These are phyloP conservation scores for Rubia peregrina DNA, from an alignment of 305 asterid genomes.

Conservation along the genomic window DNA sequence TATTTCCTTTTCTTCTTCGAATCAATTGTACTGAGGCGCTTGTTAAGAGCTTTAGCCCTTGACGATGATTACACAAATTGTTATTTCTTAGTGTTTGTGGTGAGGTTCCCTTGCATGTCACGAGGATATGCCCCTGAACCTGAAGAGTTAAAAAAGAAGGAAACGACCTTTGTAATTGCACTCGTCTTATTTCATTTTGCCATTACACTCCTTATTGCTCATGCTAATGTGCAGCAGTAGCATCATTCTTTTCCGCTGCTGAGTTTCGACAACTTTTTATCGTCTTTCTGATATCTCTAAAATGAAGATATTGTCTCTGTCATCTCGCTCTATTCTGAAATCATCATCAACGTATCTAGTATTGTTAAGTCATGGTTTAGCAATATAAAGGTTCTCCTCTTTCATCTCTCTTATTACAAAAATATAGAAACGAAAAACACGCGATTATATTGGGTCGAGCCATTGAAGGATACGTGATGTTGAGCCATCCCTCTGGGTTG, in stretches of 20 bases:
- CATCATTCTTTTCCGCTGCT: not conserved
- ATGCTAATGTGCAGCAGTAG: not conserved
- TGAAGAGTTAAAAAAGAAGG: not conserved
- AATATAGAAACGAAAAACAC: not conserved
- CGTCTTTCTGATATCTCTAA: constrained; percentile 42
- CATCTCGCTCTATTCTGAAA: constrained; percentile 81
- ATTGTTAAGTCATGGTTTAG: constrained; percentile 19
- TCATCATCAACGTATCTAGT: constrained; percentile 69
- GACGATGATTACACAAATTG: not conserved
- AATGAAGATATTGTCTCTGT: constrained; percentile 73
- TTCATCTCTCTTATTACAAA: not conserved
- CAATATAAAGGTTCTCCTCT: not conserved
- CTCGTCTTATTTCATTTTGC: not conserved
- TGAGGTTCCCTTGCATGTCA: not conserved
- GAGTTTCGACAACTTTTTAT: not conserved
- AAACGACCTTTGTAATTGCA: not conserved
- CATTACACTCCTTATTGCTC: not conserved
- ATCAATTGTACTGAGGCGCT: not conserved
- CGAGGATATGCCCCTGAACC: not conserved
- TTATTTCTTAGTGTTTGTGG: not conserved
- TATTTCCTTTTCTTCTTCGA: not conserved
- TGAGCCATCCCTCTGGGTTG: constrained; percentile 95
- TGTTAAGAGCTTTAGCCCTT: not conserved
- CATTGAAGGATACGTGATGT: constrained; percentile 60
- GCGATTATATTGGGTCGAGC: not conserved